Evolutionary conservation across 495 filamentous ascomycete genomes (phyloP).

Genomic region (Xylaria acuta): DNA sequence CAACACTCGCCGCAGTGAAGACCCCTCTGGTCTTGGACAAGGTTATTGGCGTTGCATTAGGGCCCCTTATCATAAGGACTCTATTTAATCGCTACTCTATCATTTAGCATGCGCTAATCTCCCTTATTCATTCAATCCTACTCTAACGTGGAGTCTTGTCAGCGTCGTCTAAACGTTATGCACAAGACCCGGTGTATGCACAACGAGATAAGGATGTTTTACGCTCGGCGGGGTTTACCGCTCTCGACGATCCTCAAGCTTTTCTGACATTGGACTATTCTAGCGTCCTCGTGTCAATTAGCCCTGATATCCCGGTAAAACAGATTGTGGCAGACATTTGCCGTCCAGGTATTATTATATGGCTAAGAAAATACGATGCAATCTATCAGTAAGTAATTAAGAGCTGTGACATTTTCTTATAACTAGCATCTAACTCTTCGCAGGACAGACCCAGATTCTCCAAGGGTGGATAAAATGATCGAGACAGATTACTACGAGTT

Average conservation of each 20-base stretch:
- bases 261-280: conserved; percentile 40
- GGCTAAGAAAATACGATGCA: conserved; percentile 2
- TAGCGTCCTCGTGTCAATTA: conserved; percentile 38
- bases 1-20: conserved; percentile 13
- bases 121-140: conserved; percentile 23
- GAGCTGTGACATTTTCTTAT: too few relatives aligned
- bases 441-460: too few relatives aligned
- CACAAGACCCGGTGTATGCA: conserved; percentile 42
- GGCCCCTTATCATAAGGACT: conserved; percentile 4
- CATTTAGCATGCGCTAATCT: conserved; percentile 28
- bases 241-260: conserved; percentile 38
- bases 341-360: conserved; percentile 41
- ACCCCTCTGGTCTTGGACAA: conserved; percentile 29
- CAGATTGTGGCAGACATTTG: conserved; percentile 43
- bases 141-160: neutral
- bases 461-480: too few relatives aligned
- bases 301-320: conserved; percentile 36
- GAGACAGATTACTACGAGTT: too few relatives aligned
- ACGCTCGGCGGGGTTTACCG: conserved; percentile 6
- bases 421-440: too few relatives aligned
- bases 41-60: conserved; percentile 35
- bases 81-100: neutral
- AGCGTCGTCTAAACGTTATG: conserved; percentile 23
- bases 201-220: conserved; percentile 32
- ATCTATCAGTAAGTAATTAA: too few relatives aligned